A percentile compares a stretch with the other conserved stretches of the same genome.
These are phyloP conservation scores for Fusarium clavum DNA, from an alignment of 2,329 filamentous ascomycete species.

Conservation along the genomic window DNA sequence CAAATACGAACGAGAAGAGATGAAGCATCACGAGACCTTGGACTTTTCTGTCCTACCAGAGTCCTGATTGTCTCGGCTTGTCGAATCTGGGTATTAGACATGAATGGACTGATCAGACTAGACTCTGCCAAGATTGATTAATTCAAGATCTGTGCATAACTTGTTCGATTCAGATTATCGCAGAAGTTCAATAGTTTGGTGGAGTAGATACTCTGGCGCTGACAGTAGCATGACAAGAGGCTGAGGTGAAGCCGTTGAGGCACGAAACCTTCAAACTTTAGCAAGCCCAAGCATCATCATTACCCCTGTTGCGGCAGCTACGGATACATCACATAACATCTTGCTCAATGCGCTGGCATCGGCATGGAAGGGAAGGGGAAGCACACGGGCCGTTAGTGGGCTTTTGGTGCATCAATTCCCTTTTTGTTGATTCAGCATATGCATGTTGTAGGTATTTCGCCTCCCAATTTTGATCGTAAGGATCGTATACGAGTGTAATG, in stretches of 20 bases:
- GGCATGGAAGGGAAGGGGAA: constrained; percentile 10
- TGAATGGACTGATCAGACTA: constrained; percentile 32
- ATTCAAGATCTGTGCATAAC: not conserved
- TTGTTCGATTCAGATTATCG: constrained; percentile 3
- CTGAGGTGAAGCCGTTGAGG: constrained; percentile 8
- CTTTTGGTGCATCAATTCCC: constrained; percentile 20
- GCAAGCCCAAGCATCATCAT: not conserved
- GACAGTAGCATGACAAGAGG: constrained; percentile 13
- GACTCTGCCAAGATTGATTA: constrained; percentile 16
- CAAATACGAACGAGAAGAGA: constrained; percentile 31
- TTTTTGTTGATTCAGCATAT: not conserved
- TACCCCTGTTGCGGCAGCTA: not conserved
- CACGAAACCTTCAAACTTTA: constrained; percentile 1
- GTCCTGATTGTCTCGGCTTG: constrained; percentile 29
- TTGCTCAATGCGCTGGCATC: constrained; percentile 23
- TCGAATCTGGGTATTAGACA: constrained; percentile 12
- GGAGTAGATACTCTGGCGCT: not conserved
- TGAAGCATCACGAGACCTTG: constrained; percentile 13
- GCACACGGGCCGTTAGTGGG: constrained; percentile 41
- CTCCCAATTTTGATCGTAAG: not conserved
- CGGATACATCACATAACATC: not conserved
- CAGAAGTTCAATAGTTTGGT: constrained; percentile 33
- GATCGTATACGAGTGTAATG: not conserved
- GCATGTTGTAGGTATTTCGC: not conserved
- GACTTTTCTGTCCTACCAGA: constrained; percentile 15